Conservation (phyloP, 2,329 filamentous ascomycete species). For the Venturia aucupariae region DNA sequence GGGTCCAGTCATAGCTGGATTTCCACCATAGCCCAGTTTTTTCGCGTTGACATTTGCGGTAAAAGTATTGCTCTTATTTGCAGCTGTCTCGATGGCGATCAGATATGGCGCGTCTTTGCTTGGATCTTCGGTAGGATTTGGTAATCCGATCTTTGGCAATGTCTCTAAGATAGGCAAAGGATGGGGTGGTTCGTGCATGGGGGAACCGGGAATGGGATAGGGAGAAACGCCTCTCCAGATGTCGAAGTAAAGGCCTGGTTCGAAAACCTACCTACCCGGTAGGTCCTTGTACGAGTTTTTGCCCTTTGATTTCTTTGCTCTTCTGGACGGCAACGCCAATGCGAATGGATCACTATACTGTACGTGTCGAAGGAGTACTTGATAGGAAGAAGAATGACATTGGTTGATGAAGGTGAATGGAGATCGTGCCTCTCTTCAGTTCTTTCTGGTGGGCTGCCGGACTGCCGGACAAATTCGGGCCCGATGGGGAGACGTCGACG, state of each 20-base stretch:
- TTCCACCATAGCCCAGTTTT: slow-evolving; percentile 5
- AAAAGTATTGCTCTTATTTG: background rate
- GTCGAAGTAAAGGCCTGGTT: slow-evolving; percentile 35
- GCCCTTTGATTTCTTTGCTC: too few species aligned
- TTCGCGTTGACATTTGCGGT: slow-evolving; percentile 3
- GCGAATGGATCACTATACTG: too few species aligned
- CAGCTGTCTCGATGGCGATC: background rate
- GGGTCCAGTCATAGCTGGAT: slow-evolving; percentile 7
- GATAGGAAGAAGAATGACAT: too few species aligned
- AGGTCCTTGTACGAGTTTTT: slow-evolving; percentile 31
- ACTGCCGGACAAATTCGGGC: too few species aligned
- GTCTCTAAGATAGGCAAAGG: slow-evolving; percentile 1
- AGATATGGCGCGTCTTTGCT: slow-evolving; percentile 7
- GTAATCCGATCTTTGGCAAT: background rate
- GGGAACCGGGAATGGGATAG: slow-evolving; percentile 29
- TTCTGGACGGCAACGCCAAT: too few species aligned
- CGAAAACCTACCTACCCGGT: slow-evolving; percentile 28
- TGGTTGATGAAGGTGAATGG: too few species aligned
- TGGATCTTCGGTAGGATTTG: slow-evolving; percentile 8
- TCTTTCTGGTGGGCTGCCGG: too few species aligned
- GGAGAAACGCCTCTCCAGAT: slow-evolving; percentile 24
- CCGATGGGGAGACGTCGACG: too few species aligned
- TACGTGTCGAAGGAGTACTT: too few species aligned
- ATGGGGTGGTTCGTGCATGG: background rate
- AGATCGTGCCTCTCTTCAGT: too few species aligned